Conservation (phyloP, 805 yeast genomes). For the Pichia gijzeniarum region DNA sequence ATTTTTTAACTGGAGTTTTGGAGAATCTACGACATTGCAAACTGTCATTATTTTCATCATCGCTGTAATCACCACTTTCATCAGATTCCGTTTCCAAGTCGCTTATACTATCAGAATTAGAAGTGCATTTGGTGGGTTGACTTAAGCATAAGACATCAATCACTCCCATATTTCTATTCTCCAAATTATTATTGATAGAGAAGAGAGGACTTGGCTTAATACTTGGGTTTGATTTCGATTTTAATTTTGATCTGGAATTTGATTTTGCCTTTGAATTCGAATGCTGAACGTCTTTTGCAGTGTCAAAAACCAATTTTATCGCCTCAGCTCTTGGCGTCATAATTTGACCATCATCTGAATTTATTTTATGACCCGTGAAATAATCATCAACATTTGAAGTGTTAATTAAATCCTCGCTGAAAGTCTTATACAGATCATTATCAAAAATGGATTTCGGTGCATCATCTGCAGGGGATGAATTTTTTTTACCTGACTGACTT, state of each 20-base stretch:
- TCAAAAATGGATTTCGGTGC: conserved; percentile 28
- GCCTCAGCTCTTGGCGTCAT: conserved; percentile 35
- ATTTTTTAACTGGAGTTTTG: not conserved
- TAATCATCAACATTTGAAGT: conserved; percentile 20
- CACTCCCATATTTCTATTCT: conserved; percentile 6
- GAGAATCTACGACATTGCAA: not conserved
- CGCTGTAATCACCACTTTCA: conserved; percentile 3
- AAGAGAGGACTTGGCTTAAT: not conserved
- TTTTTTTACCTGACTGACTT: not conserved
- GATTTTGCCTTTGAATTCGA: not conserved
- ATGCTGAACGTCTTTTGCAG: conserved; percentile 28
- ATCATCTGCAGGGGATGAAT: conserved; percentile 23
- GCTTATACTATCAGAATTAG: conserved; percentile 11
- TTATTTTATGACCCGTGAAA: conserved; percentile 13
- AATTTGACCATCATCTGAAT: conserved; percentile 8
- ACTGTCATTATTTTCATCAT: not conserved
- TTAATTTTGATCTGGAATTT: not conserved
- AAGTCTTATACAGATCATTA: conserved; percentile 21
- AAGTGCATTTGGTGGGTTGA: conserved; percentile 2
- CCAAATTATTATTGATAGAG: not conserved
- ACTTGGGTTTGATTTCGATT: too few species aligned
- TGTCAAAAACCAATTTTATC: conserved; percentile 33
- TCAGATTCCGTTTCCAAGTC: conserved; percentile 21
- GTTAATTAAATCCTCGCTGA: conserved; percentile 23
- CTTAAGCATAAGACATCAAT: conserved; percentile 10